phyloP scores from a whole-genome alignment of 2,329 filamentous ascomycete species.

The Polytolypa hystricis region DNA sequence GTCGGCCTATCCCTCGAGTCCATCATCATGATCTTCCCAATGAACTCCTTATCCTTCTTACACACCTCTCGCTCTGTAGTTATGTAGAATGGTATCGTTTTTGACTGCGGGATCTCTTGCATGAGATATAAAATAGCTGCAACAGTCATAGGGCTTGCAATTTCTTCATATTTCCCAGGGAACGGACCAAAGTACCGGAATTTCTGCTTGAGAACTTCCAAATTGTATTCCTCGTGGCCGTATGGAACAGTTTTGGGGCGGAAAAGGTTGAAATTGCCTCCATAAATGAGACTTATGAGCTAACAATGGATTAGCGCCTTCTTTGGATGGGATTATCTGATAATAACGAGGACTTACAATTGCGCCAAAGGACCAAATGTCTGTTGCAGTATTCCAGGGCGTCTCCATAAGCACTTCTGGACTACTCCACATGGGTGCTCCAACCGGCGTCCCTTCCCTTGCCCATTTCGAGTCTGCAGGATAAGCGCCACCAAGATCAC shows the following conservation, averaged over 20 bases:
- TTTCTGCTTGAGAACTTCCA: slow-evolving; percentile 14
- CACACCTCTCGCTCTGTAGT: slow-evolving; percentile 8
- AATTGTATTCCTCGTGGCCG: slow-evolving; percentile 14
- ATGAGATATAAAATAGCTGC: slow-evolving; percentile 9
- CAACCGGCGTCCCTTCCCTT: slow-evolving; percentile 10
- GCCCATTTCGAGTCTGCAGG: slow-evolving; percentile 10
- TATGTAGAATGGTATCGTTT: slow-evolving; percentile 7
- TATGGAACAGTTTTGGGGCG: slow-evolving; percentile 10
- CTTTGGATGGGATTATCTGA: too few species aligned
- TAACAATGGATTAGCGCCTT: slow-evolving; percentile 7
- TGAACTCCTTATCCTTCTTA: slow-evolving; percentile 7
- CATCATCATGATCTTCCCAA: slow-evolving; percentile 10
- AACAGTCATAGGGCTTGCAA: slow-evolving; percentile 6
- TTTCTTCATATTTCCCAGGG: slow-evolving; percentile 8
- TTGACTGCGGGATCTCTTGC: slow-evolving; percentile 6
- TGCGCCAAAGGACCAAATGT: slow-evolving; percentile 16
- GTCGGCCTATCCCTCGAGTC: slow-evolving; percentile 6
- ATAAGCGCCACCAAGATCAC: slow-evolving; percentile 13
- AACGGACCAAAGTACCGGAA: slow-evolving; percentile 16
- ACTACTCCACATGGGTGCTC: slow-evolving; percentile 14
- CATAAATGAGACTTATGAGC: slow-evolving; percentile 14
- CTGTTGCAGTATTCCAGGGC: slow-evolving; percentile 12
- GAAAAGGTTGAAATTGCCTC: slow-evolving; percentile 14
- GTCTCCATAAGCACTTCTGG: slow-evolving; percentile 15
- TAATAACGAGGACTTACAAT: too few species aligned